Evolutionary conservation across 164 flowering plant genomes (phyloP).

Genomic region (Stephania yunnanensis): DNA sequence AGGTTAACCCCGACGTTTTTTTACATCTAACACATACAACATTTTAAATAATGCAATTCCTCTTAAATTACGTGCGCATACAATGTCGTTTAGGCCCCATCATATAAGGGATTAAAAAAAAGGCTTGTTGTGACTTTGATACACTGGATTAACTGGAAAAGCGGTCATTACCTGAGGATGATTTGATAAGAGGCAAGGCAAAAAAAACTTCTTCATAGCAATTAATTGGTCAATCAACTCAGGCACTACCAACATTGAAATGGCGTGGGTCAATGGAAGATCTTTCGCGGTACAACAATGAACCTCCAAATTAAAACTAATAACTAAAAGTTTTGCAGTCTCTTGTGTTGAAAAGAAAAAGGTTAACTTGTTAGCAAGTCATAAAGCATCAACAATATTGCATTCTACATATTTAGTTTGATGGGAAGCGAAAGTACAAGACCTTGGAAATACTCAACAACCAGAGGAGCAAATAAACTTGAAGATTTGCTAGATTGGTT

Average conservation of each 20-base stretch:
- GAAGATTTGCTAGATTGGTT: conserved; percentile 43
- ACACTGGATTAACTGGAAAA: not conserved
- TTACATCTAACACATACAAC: no score
- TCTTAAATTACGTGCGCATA: no score
- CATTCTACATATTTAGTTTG: not conserved
- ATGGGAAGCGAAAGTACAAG: conserved; percentile 5
- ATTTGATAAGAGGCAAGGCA: conserved; percentile 45
- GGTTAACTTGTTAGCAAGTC: conserved; percentile 1
- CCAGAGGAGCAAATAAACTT: conserved; percentile 40
- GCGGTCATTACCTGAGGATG: conserved; percentile 50
- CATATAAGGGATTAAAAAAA: not conserved
- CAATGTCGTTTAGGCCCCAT: not conserved
- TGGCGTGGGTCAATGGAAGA: conserved; percentile 47
- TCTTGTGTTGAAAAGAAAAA: conserved; percentile 46
- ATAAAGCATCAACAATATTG: conserved; percentile 2
- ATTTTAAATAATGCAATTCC: no score
- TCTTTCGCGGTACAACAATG: conserved; percentile 62
- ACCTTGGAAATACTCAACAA: conserved; percentile 82
- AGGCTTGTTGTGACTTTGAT: not conserved
- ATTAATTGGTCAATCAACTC: no score
- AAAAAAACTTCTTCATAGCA: conserved; percentile 10
- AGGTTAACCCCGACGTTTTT: no score
- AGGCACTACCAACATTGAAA: conserved; percentile 75
- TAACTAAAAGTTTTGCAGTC: conserved; percentile 42
- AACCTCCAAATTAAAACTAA: conserved; percentile 58